Conservation (phyloP, 2,329 filamentous ascomycete genomes). For the Beauveria sp. region DNA sequence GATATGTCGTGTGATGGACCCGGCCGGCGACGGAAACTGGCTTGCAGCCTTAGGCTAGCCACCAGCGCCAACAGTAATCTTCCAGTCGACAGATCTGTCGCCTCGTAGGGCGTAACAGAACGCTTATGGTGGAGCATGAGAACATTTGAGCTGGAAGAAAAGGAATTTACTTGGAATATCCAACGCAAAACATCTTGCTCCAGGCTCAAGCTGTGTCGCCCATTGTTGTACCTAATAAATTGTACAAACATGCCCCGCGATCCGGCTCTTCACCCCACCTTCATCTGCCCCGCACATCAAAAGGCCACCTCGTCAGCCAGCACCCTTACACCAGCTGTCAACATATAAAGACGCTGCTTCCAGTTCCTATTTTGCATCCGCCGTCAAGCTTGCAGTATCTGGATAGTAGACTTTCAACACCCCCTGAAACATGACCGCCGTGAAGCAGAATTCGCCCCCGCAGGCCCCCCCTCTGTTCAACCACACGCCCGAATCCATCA, state of each 20-base stretch:
- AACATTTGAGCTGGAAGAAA: too few species aligned
- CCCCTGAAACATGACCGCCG: not conserved
- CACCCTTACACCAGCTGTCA: not conserved
- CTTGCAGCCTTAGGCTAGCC: not conserved
- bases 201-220: not conserved
- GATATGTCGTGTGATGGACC: not conserved
- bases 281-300: slow-evolving; percentile 1
- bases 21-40: not conserved
- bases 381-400: not conserved
- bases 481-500: slow-evolving; percentile 61
- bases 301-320: not conserved
- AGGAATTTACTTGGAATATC: too few species aligned
- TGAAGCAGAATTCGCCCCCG: slow-evolving; percentile 42
- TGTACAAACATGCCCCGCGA: not conserved
- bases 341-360: not conserved
- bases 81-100: not conserved
- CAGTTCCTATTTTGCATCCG: not conserved
- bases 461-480: slow-evolving; percentile 74
- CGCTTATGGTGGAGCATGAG: too few species aligned
- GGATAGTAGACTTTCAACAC: not conserved
- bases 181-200: too few species aligned
- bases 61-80: not conserved
- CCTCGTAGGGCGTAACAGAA: too few species aligned
- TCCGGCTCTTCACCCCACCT: slow-evolving; percentile 3
- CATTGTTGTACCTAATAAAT: not conserved